Evolutionary conservation across 768 basidiomycete species (phyloP).

Genomic region (Phaeolepiota aurea): DNA sequence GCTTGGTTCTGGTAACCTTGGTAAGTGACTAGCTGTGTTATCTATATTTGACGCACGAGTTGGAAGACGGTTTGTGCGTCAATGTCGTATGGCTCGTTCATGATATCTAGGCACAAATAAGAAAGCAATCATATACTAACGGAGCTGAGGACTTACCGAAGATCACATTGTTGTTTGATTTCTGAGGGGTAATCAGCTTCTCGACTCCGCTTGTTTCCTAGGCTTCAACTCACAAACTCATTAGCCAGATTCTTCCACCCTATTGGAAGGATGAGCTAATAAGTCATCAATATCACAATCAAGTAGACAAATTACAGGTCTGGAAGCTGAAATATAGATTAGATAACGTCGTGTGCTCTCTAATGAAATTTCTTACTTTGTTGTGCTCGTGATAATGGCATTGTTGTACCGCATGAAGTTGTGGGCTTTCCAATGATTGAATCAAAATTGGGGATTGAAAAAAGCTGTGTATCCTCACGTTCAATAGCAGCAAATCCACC

Average conservation of each 20-base stretch:
- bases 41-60: slow-evolving; percentile 24
- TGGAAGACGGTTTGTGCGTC: slow-evolving; percentile 41
- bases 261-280: slow-evolving; percentile 10
- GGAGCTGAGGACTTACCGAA: slow-evolving; percentile 28
- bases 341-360: background rate
- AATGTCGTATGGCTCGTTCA: slow-evolving; percentile 62
- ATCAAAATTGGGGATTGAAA: background rate
- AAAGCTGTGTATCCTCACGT: slow-evolving; percentile 24
- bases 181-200: slow-evolving; percentile 15
- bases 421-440: slow-evolving; percentile 29
- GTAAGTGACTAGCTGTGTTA: slow-evolving; percentile 5
- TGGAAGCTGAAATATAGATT: slow-evolving; percentile 28
- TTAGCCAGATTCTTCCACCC: slow-evolving; percentile 52
- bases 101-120: slow-evolving; percentile 24
- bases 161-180: slow-evolving; percentile 43
- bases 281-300: background rate
- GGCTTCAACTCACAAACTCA: slow-evolving; percentile 47
- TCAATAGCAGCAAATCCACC: slow-evolving; percentile 50
- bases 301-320: slow-evolving; percentile 23
- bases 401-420: slow-evolving; percentile 56
- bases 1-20: slow-evolving; percentile 44
- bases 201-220: background rate
- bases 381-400: slow-evolving; percentile 37
- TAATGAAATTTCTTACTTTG: slow-evolving; percentile 28
- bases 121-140: no score